Evolutionary conservation across 768 basidiomycete species (phyloP).

Genomic region (Pulveroboletus sp.): DNA sequence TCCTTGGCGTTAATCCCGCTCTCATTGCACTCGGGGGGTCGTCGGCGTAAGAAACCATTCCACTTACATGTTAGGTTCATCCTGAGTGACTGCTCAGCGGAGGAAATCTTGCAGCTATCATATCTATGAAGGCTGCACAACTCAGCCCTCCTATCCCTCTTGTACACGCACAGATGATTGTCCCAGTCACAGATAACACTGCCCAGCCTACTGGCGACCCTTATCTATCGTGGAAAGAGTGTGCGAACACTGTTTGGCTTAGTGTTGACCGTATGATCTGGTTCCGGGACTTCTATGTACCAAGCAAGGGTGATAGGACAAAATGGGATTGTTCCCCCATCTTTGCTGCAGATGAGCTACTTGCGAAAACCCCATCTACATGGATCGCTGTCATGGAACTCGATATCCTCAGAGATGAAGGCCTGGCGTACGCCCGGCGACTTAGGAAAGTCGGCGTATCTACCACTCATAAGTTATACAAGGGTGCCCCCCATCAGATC

Average conservation of each 20-base stretch:
- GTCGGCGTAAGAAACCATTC: slow-evolving; percentile 46
- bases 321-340: slow-evolving; percentile 72
- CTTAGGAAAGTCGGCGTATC: slow-evolving; percentile 49
- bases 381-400: slow-evolving; percentile 66
- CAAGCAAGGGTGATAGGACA: slow-evolving; percentile 52
- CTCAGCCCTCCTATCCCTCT: slow-evolving; percentile 47
- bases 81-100: slow-evolving; percentile 42
- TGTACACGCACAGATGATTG: slow-evolving; percentile 61
- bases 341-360: slow-evolving; percentile 55
- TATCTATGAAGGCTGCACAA: slow-evolving; percentile 60
- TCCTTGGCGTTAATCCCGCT: slow-evolving; percentile 45
- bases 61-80: not conserved
- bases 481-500: slow-evolving; percentile 64
- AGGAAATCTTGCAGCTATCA: slow-evolving; percentile 64
- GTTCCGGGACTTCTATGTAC: slow-evolving; percentile 68
- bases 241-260: slow-evolving; percentile 59
- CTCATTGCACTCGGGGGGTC: slow-evolving; percentile 69
- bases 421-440: slow-evolving; percentile 57
- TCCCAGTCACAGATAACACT: slow-evolving; percentile 76
- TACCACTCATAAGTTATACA: slow-evolving; percentile 54
- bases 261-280: slow-evolving; percentile 62
- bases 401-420: slow-evolving; percentile 69
- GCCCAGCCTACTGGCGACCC: slow-evolving; percentile 36
- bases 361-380: slow-evolving; percentile 50
- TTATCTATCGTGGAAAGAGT: slow-evolving; percentile 54